phyloP scores from a whole-genome alignment of 2,329 filamentous ascomycete genomes.

The Monosporascus sp. region DNA sequence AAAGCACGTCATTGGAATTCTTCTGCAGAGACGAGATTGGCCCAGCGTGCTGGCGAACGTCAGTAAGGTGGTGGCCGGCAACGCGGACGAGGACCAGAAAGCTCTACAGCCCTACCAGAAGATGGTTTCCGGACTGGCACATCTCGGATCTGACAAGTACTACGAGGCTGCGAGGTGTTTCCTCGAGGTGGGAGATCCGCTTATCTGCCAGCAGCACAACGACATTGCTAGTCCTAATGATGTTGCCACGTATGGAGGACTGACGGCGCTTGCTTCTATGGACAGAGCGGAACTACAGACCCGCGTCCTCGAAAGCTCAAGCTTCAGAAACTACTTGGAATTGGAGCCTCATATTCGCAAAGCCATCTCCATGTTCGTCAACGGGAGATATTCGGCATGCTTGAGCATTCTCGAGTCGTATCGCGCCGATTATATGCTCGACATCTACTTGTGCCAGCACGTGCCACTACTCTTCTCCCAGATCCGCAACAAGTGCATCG shows the following conservation, averaged over 20 bases:
- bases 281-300: constrained; percentile 68
- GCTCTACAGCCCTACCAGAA: constrained; percentile 45
- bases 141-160: constrained; percentile 42
- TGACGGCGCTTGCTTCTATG: constrained; percentile 89
- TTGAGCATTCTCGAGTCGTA: constrained; percentile 77
- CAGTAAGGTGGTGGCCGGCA: constrained; percentile 57
- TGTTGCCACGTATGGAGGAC: constrained; percentile 83
- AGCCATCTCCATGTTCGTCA: constrained; percentile 83
- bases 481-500: constrained; percentile 86
- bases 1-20: constrained; percentile 70
- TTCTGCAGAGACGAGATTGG: constrained; percentile 76
- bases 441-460: constrained; percentile 76
- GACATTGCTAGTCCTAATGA: constrained; percentile 79
- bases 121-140: constrained; percentile 46
- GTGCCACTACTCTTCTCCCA: constrained; percentile 63
- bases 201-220: constrained; percentile 53
- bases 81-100: constrained; percentile 42
- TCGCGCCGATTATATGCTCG: constrained; percentile 80
- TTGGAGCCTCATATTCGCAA: constrained; percentile 91
- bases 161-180: constrained; percentile 67
- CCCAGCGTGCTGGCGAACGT: constrained; percentile 54
- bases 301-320: constrained; percentile 70
- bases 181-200: constrained; percentile 52
- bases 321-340: constrained; percentile 84
- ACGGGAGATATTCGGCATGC: constrained; percentile 82